Evolutionary conservation across 768 basidiomycete genomes (phyloP).

Genomic region (Xerocomellus intermedius): DNA sequence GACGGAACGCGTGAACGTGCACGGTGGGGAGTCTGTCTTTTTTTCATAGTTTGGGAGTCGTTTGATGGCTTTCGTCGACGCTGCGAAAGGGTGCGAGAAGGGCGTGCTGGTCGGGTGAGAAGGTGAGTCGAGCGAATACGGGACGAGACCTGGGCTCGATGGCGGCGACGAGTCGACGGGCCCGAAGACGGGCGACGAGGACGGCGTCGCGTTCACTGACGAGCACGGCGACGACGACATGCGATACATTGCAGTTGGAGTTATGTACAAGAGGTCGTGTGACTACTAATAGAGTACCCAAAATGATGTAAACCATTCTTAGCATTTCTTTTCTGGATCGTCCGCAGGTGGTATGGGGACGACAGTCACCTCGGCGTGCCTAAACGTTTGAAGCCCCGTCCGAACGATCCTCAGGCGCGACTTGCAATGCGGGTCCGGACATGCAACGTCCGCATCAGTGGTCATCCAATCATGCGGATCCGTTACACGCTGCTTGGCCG

Average conservation of each 20-base stretch:
- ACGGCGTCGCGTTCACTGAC: slow-evolving; percentile 41
- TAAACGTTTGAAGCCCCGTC: slow-evolving; percentile 51
- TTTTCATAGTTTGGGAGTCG: slow-evolving; percentile 47
- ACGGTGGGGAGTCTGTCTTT: slow-evolving; percentile 22
- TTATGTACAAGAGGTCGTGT: not conserved
- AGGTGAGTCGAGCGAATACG: slow-evolving; percentile 32
- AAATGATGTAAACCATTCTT: too few species aligned
- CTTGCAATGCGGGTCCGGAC: slow-evolving; percentile 65
- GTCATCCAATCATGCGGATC: slow-evolving; percentile 66
- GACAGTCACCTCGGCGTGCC: slow-evolving; percentile 52
- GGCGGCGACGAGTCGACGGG: slow-evolving; percentile 39
- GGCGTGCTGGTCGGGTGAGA: slow-evolving; percentile 13
- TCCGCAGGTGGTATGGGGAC: slow-evolving; percentile 31
- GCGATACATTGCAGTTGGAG: not conserved
- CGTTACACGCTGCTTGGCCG: slow-evolving; percentile 61
- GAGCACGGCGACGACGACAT: slow-evolving; percentile 10
- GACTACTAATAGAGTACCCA: too few species aligned
- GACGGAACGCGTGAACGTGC: slow-evolving; percentile 15
- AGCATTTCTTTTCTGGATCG: not conserved
- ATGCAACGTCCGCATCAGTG: slow-evolving; percentile 61
- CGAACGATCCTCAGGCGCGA: slow-evolving; percentile 53
- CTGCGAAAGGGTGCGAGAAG: slow-evolving; percentile 54
- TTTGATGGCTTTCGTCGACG: slow-evolving; percentile 48
- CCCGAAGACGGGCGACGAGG: slow-evolving; percentile 46
- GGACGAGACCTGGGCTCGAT: slow-evolving; percentile 32